Evolutionary conservation across 306 rosid genomes (phyloP), one percentile per base, ranked within the genome.

Genomic region (Geum urbanum): DNA sequence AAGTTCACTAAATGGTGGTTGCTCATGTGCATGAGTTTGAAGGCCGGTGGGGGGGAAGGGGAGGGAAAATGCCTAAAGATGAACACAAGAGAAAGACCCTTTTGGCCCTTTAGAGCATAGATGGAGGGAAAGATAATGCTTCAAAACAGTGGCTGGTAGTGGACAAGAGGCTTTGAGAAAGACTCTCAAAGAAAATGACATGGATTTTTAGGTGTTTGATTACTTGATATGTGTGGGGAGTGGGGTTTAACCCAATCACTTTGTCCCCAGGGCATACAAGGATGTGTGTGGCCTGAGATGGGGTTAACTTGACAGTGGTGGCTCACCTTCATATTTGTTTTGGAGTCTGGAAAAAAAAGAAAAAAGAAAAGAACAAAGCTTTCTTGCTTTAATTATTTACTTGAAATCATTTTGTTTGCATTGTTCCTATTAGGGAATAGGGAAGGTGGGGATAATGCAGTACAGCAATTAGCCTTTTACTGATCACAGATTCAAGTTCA

Each of bases 1-100:
- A 69, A 71, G 7, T 63, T 69, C 62, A 32, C 49, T 62, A 74
- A 51, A 61, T 69, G 78, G 70, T 70, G 67, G 78, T 47, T 75
- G 79, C 82, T 73, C 74, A 79, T 68, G 80, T 66, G 74, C 78
- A 73, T 69, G 76, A 67, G 53, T 61, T 73, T 69, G 6, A 62
- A 69, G 53, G 53, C 57, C 76, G 22, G 35, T 60, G n/a, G 37
- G 37, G 37, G 37, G 73, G 47, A 44, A 61, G 51, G 6, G 73
- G 47, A 44, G 65, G 51, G 6, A 39, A 69, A 74, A 63, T 35
- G 60, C 60, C 59, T 67, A 71, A 79, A 54, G 77, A 55, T 56
- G 68, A 27, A 41, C 44, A 67, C 22, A 58, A 58, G 69, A 49
- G 13, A 69, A 5, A 5, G 43, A 43, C 59, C 54, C 67, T 32